Conservation (phyloP, 2,329 filamentous ascomycete genomes). For the Colletotrichum godetiae region DNA sequence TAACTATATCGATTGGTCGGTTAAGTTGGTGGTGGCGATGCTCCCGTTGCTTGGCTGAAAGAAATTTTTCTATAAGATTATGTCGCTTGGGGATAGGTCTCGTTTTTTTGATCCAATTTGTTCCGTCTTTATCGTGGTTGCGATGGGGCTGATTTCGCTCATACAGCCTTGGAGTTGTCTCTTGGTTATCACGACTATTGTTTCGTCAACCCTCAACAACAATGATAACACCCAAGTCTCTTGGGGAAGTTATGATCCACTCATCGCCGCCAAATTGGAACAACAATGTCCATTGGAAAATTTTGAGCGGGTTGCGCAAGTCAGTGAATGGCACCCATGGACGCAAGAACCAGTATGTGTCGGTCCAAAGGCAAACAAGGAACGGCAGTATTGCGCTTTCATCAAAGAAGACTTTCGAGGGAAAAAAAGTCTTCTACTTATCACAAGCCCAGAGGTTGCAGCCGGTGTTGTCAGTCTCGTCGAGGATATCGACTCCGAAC, state of each 20-base stretch:
- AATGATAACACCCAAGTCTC: not conserved
- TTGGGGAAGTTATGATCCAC: not conserved
- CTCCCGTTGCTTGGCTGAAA: not conserved
- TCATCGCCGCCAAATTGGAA: not conserved
- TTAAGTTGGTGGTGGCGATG: not conserved
- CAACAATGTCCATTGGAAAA: not conserved
- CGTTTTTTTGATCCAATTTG: not conserved
- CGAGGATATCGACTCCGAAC: constrained; percentile 16
- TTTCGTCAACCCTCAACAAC: not conserved
- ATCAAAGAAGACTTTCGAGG: constrained; percentile 32
- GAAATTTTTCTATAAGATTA: too few relatives aligned
- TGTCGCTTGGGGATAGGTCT: too few relatives aligned
- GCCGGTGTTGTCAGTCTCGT: constrained; percentile 16
- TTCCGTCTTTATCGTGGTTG: not conserved
- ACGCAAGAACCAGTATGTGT: constrained; percentile 33
- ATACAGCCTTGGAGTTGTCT: not conserved
- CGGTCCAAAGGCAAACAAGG: not conserved
- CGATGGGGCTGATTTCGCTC: not conserved
- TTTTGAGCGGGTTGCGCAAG: not conserved
- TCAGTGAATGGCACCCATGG: constrained; percentile 1
- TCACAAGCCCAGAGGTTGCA: constrained; percentile 30
- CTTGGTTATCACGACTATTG: not conserved
- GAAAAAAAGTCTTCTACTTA: constrained; percentile 15
- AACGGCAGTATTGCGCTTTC: constrained; percentile 28
- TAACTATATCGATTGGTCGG: constrained; percentile 1